Conservation (phyloP, 768 basidiomycete genomes). For the Boletus barrowsii region DNA sequence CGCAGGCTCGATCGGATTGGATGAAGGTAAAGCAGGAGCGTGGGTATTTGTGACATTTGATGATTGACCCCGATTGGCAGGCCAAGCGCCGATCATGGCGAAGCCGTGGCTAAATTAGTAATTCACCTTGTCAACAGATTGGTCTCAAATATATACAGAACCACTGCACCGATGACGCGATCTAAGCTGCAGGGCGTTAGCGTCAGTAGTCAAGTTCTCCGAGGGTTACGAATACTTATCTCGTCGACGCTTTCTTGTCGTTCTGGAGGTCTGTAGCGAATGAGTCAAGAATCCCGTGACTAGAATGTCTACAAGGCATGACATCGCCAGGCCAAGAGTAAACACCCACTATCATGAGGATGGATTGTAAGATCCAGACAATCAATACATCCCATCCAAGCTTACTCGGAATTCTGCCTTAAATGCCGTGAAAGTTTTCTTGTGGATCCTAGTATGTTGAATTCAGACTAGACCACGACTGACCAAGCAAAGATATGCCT, state of each 20-base stretch:
- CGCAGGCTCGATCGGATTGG: no score
- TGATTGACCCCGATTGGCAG: no score
- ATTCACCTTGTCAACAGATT: conserved; percentile 47
- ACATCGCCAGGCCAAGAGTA: conserved; percentile 49
- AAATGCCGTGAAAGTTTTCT: conserved; percentile 24
- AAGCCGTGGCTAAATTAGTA: no score
- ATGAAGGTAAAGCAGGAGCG: no score
- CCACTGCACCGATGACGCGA: conserved; percentile 44
- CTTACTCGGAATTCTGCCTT: conserved; percentile 23
- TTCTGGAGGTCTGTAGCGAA: conserved; percentile 39
- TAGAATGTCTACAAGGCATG: conserved; percentile 47
- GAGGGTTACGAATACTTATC: conserved; percentile 19
- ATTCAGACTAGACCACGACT: neutral
- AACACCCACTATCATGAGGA: conserved; percentile 42
- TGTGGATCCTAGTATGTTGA: conserved; percentile 21
- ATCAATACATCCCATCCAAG: neutral
- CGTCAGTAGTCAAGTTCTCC: no score
- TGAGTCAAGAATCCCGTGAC: conserved; percentile 46
- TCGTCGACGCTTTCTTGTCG: conserved; percentile 39
- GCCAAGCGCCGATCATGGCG: no score
- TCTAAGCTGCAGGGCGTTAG: conserved; percentile 36
- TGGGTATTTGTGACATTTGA: no score
- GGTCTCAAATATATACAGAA: conserved; percentile 53
- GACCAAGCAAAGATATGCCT: neutral
- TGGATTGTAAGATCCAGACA: neutral